Conservation (phyloP, 768 basidiomycete species). For the Serpula lacrymans region DNA sequence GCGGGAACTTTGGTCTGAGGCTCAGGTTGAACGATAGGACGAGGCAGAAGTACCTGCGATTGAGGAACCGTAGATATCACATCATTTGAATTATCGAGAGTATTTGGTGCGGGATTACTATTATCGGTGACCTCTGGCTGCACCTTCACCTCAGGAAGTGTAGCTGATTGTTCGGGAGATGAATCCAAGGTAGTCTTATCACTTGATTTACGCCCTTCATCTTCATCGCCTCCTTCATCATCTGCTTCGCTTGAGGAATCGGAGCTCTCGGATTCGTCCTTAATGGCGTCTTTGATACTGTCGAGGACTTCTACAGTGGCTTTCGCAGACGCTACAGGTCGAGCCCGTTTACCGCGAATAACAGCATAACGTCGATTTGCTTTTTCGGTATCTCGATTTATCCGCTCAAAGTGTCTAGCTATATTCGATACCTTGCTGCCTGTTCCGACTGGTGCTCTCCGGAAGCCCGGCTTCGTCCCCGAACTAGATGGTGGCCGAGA, state of each 20-base stretch:
- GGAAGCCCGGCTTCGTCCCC: constrained; percentile 49
- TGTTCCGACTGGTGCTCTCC: constrained; percentile 44
- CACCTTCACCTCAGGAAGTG: constrained; percentile 17
- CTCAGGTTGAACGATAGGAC: constrained; percentile 14
- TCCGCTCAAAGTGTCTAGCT: constrained; percentile 85
- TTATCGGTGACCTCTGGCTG: constrained; percentile 12
- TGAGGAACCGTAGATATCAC: constrained; percentile 23
- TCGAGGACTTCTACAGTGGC: constrained; percentile 87
- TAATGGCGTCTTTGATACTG: constrained; percentile 89
- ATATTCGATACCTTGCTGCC: constrained; percentile 83
- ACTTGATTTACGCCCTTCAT: constrained; percentile 34
- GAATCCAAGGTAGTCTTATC: constrained; percentile 23
- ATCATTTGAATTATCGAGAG: too few species aligned
- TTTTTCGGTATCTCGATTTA: constrained; percentile 70
- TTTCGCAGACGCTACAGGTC: constrained; percentile 85
- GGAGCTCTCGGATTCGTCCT: constrained; percentile 74
- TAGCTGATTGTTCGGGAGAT: constrained; percentile 31
- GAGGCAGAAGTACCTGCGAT: constrained; percentile 12
- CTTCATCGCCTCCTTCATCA: constrained; percentile 63
- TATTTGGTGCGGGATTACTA: constrained; percentile 7
- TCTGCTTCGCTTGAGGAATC: constrained; percentile 66
- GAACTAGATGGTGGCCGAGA: constrained; percentile 43
- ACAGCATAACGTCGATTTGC: constrained; percentile 80
- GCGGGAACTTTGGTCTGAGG: constrained; percentile 38
- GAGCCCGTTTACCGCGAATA: constrained; percentile 80